Evolutionary conservation across 371 early-diverging fungal species (phyloP), one percentile per base, ranked within the genome.

Genomic region (Capniomyces stellatus): DNA sequence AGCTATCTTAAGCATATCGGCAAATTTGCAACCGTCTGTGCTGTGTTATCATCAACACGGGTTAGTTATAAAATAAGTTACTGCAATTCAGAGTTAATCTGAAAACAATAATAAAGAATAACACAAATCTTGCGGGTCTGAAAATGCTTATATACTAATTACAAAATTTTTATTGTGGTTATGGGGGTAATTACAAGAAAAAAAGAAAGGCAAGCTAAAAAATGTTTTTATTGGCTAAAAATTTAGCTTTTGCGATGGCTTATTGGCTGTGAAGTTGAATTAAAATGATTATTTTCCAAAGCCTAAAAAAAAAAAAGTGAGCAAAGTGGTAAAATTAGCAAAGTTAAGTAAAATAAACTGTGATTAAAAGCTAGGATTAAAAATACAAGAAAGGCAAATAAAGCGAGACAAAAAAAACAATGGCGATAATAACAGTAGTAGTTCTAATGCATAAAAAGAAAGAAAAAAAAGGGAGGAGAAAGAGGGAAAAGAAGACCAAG

Each of bases 31-130:
- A 29, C 51, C 51, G 51, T 51, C 51, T 25, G 27, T 25, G 51
- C 51, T 40, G 35, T 3, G 28, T 35, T 25, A 29, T 51, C 51
- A 30, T 51, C 51, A 51, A 19, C 31, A 30, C 51, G 51, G 39
- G 51, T 51, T 29, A 30, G 29, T 35, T 51, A 51, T 51, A 51
- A 8, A 29, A 35, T 35, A 51, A 51, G 51, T 51, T 30, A 51
- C 51, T 51, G 51, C 51, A 51, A 51, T 51, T 51, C 51, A 51
- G 51, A 51, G 51, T 51, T 51, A 51, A 51, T 51, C 51, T 51
- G 51, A 51, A 51, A 51, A 51, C 51, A 51, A 51, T 51, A 30
- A 13, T 51, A 51, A 44, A 22, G 19, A 22, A 12, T 25, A 6
- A 44, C n/a, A 44, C 44, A 6, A 44, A 15, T 35, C 15, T 35